These are phyloP conservation scores for Kwoniella sp. DNA, from an alignment of 768 basidiomycete genomes.

Conservation along the genomic window DNA sequence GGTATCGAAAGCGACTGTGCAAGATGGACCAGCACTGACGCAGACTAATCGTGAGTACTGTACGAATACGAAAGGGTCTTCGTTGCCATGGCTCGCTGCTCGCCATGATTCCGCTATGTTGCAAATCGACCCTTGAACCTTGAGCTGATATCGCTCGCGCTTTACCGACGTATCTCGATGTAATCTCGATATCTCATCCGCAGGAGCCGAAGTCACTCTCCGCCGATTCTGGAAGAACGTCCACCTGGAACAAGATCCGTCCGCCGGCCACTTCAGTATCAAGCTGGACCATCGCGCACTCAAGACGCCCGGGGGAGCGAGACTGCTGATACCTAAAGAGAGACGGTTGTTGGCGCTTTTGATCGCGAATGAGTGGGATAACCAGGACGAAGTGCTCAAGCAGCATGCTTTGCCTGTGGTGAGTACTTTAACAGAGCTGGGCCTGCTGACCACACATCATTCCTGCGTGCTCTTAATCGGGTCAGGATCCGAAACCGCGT, in stretches of 20 bases:
- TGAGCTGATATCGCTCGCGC: too few relatives aligned
- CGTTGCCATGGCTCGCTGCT: background rate
- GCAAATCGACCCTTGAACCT: too few relatives aligned
- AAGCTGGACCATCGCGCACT: slow-evolving; percentile 81
- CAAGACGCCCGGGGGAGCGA: slow-evolving; percentile 84
- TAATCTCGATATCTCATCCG: too few relatives aligned
- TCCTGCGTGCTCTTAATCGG: too few relatives aligned
- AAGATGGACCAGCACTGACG: slow-evolving; percentile 44
- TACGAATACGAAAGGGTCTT: background rate
- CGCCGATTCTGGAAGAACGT: slow-evolving; percentile 95
- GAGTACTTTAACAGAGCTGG: slow-evolving; percentile 31
- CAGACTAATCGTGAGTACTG: slow-evolving; percentile 49
- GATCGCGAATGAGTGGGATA: slow-evolving; percentile 96
- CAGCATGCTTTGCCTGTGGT: slow-evolving; percentile 92
- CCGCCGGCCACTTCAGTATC: slow-evolving; percentile 60
- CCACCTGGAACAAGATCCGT: slow-evolving; percentile 65
- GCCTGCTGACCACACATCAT: too few relatives aligned
- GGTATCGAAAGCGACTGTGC: slow-evolving; percentile 27
- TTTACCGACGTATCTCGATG: background rate
- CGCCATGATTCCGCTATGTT: too few relatives aligned
- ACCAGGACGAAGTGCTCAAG: slow-evolving; percentile 80
- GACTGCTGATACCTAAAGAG: slow-evolving; percentile 68
- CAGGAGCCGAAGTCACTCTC: slow-evolving; percentile 83
- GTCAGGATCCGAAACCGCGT: too few relatives aligned
- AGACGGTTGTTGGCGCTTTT: slow-evolving; percentile 76